A percentile compares a stretch with the other conserved stretches of the same genome.
Conservation (phyloP, 2,329 filamentous ascomycete genomes). For the Talaromyces sp. region DNA sequence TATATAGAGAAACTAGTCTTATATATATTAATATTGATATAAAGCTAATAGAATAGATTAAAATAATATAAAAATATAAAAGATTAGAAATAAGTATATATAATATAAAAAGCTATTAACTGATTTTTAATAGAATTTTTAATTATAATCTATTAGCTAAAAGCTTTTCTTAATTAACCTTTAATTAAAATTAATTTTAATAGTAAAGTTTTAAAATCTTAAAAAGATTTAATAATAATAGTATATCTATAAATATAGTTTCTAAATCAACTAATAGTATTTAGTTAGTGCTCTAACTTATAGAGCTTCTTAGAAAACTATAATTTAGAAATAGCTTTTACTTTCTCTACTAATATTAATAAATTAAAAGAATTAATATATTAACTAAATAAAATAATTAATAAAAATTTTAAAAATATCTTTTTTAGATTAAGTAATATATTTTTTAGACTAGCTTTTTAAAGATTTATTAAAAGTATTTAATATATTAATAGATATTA, state of each 20-base stretch:
- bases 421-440: not conserved
- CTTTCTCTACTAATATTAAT: not conserved
- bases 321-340: not conserved
- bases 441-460: not conserved
- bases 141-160: not conserved
- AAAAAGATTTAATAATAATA: not conserved
- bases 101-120: not conserved
- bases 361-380: not conserved
- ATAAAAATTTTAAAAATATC: not conserved
- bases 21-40: not conserved
- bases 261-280: not conserved
- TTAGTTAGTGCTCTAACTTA: not conserved
- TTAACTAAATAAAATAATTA: not conserved
- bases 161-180: not conserved
- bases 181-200: not conserved
- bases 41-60: not conserved
- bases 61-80: not conserved
- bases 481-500: not conserved
- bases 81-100: not conserved
- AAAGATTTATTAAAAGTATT: not conserved
- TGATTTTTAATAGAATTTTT: not conserved
- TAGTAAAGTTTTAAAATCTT: not conserved
- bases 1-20: not conserved
- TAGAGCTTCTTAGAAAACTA: not conserved
- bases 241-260: not conserved